Evolutionary conservation across 306 rosid species (phyloP).

Genomic region (Sphenostylis stenocarpa): DNA sequence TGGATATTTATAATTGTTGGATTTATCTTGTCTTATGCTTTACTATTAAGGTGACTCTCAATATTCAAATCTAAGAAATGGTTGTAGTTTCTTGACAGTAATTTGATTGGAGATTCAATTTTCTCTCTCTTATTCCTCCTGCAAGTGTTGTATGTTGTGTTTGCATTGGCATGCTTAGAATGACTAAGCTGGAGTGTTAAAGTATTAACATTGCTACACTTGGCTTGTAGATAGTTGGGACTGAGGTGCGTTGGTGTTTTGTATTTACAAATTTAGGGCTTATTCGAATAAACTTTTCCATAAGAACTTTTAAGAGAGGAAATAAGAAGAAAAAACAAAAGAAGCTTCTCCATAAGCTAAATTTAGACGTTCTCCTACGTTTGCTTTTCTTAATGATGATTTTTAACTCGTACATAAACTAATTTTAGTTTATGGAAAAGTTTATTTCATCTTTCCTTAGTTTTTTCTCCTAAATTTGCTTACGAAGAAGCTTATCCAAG

Average conservation of each 20-base stretch:
- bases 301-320: no score
- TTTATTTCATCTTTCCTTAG: no score
- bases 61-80: slow-evolving; percentile 18
- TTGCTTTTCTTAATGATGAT: no score
- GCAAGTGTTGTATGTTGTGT: background rate
- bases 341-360: no score
- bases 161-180: background rate
- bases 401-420: no score
- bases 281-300: no score
- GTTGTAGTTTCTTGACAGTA: slow-evolving; percentile 2
- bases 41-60: background rate
- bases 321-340: no score
- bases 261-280: background rate
- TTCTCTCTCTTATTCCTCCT: background rate
- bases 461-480: no score
- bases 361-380: no score
- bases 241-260: slow-evolving; percentile 18
- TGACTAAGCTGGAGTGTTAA: slow-evolving; percentile 9
- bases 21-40: slow-evolving; percentile 11
- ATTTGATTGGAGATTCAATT: slow-evolving; percentile 14
- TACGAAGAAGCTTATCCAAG: no score
- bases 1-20: background rate
- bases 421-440: no score
- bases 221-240: slow-evolving; percentile 22
- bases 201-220: background rate